phyloP scores from a whole-genome alignment of 495 filamentous ascomycete species.

The Pseudevernia furfuracea region DNA sequence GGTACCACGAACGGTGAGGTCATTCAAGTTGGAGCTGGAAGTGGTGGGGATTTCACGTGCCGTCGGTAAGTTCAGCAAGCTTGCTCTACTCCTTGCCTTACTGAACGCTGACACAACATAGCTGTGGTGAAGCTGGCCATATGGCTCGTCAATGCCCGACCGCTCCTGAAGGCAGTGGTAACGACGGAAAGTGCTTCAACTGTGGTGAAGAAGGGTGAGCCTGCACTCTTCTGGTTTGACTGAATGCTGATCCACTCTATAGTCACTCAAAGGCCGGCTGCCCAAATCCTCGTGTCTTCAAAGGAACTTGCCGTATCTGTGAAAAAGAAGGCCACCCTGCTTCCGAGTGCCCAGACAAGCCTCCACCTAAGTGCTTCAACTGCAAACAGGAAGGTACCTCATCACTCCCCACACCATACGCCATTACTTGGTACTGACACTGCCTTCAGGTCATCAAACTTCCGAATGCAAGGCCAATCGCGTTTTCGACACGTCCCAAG shows the following conservation, averaged over 20 bases:
- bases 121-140: constrained; percentile 48
- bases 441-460: constrained; percentile 52
- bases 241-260: constrained; percentile 3
- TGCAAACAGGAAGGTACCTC: constrained; percentile 62
- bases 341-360: constrained; percentile 61
- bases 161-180: constrained; percentile 38
- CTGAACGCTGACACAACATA: constrained; percentile 22
- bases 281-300: constrained; percentile 56
- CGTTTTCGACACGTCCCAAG: constrained; percentile 53
- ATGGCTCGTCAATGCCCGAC: constrained; percentile 53
- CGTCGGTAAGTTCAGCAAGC: constrained; percentile 10
- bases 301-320: constrained; percentile 66
- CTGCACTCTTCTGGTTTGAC: background rate
- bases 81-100: background rate
- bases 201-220: constrained; percentile 65
- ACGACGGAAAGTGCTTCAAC: constrained; percentile 59
- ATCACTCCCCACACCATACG: background rate
- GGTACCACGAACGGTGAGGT: constrained; percentile 16
- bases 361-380: constrained; percentile 60
- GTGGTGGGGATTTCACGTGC: constrained; percentile 32
- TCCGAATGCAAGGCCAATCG: constrained; percentile 62
- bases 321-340: constrained; percentile 63
- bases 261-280: constrained; percentile 63
- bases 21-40: constrained; percentile 1
- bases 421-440: background rate